phyloP scores from a whole-genome alignment of 352 stramenopile species.

The Phytopythium kandeliae region DNA sequence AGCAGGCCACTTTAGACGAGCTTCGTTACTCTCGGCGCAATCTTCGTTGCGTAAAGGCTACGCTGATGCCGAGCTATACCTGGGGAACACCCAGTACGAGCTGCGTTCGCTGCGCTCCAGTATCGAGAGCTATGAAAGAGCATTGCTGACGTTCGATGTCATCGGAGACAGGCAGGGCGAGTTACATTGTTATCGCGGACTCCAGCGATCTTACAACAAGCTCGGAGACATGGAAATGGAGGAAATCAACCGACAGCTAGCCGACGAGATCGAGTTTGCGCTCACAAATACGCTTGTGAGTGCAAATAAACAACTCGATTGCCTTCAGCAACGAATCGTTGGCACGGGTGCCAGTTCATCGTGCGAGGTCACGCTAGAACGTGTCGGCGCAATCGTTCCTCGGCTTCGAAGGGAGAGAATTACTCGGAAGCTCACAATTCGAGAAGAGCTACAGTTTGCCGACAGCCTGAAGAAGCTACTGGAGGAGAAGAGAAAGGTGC shows the following conservation, averaged over 20 bases:
- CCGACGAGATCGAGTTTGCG: constrained; percentile 64
- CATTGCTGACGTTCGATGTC: constrained; percentile 47
- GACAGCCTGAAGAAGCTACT: constrained; percentile 49
- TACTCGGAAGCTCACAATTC: constrained; percentile 43
- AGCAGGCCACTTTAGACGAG: constrained; percentile 36
- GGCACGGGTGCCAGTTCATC: constrained; percentile 55
- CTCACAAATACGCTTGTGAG: constrained; percentile 41
- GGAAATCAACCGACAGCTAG: constrained; percentile 31
- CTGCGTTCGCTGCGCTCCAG: constrained; percentile 36
- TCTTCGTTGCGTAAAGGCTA: constrained; percentile 21
- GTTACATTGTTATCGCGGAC: constrained; percentile 45
- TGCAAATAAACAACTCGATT: constrained; percentile 27
- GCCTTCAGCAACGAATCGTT: constrained; percentile 51
- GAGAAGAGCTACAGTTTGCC: constrained; percentile 49
- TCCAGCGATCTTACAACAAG: constrained; percentile 38
- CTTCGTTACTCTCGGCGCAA: constrained; percentile 29
- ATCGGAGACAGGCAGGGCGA: constrained; percentile 36
- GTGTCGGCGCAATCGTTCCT: constrained; percentile 60
- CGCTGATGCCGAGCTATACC: constrained; percentile 21
- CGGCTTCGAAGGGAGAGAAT: constrained; percentile 52
- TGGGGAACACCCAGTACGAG: constrained; percentile 32
- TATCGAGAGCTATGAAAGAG: constrained; percentile 51
- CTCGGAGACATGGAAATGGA: constrained; percentile 53
- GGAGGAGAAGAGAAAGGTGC: constrained; percentile 43
- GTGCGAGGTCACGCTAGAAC: constrained; percentile 54